phyloP scores from a whole-genome alignment of 306 rosid species.

The Erythrophleum fordii region DNA sequence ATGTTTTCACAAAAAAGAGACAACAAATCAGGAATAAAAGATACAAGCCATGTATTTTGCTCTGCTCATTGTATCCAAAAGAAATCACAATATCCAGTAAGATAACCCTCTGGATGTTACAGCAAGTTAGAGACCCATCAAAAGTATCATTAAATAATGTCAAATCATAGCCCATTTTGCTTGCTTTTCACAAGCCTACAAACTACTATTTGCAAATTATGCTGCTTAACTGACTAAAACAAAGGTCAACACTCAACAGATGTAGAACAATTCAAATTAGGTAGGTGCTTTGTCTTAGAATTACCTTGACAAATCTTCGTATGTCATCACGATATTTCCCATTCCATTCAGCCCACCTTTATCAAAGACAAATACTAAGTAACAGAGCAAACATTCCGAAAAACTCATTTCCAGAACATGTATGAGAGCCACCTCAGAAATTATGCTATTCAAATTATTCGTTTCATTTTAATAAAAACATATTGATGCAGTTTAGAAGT shows the following conservation, averaged over 20 bases:
- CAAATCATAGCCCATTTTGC: background rate
- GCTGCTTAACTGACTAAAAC: slow-evolving; percentile 24
- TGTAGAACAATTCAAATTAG: slow-evolving; percentile 1
- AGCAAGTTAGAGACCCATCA: background rate
- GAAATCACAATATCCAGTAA: background rate
- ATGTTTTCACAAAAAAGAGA: slow-evolving; percentile 32
- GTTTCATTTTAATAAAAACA: slow-evolving; percentile 29
- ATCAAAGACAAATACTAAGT: slow-evolving; percentile 37
- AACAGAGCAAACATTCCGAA: slow-evolving; percentile 9
- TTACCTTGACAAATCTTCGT: slow-evolving; percentile 89
- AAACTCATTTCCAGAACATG: slow-evolving; percentile 18
- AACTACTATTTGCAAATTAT: slow-evolving; percentile 25
- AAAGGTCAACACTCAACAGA: background rate
- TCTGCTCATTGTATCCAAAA: background rate
- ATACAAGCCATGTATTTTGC: slow-evolving; percentile 12
- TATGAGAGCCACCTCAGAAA: background rate
- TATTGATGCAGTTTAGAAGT: slow-evolving; percentile 2
- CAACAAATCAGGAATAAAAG: slow-evolving; percentile 19
- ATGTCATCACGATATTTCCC: slow-evolving; percentile 92
- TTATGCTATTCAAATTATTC: background rate
- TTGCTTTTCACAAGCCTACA: slow-evolving; percentile 16
- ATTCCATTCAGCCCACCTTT: slow-evolving; percentile 99
- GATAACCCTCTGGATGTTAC: background rate
- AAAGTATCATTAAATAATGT: background rate
- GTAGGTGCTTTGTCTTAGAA: slow-evolving; percentile 22